Evolutionary conservation across 805 yeast genomes (phyloP).

Genomic region (Ogataea saltuana): DNA sequence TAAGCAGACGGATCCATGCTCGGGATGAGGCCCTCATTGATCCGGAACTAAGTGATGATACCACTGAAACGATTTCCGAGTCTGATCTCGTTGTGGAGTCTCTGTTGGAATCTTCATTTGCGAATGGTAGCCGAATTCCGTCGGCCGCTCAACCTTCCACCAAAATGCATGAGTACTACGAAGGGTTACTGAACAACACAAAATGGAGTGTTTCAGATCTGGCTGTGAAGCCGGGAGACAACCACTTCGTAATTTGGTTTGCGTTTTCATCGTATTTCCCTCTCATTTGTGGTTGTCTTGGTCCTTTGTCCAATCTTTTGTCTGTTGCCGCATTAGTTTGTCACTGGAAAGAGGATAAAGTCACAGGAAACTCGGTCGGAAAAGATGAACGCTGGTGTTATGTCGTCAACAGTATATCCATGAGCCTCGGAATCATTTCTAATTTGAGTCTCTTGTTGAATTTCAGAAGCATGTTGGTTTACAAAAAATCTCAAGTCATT

Average conservation of each 20-base stretch:
- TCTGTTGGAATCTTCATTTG: constrained; percentile 4
- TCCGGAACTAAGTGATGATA: not conserved
- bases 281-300: constrained; percentile 71
- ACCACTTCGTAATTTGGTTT: constrained; percentile 52
- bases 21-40: no score
- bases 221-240: constrained; percentile 37
- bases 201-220: constrained; percentile 35
- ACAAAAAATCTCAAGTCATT: constrained; percentile 59
- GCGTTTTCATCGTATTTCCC: constrained; percentile 70
- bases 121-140: not conserved
- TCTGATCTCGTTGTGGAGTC: not conserved
- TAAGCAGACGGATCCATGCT: no score
- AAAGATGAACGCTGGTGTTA: constrained; percentile 48
- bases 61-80: not conserved
- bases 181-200: constrained; percentile 28
- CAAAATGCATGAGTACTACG: constrained; percentile 26
- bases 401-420: constrained; percentile 60
- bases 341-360: constrained; percentile 52
- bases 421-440: constrained; percentile 65
- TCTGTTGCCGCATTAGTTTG: constrained; percentile 72
- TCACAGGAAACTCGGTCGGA: constrained; percentile 12
- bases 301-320: constrained; percentile 75
- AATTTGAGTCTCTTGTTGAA: constrained; percentile 71
- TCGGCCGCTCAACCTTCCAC: constrained; percentile 6
- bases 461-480: constrained; percentile 58